Evolutionary conservation across 352 stramenopile species (phyloP), one percentile per base, ranked within the genome.

Genomic region (Aphanomyces stellatus): DNA sequence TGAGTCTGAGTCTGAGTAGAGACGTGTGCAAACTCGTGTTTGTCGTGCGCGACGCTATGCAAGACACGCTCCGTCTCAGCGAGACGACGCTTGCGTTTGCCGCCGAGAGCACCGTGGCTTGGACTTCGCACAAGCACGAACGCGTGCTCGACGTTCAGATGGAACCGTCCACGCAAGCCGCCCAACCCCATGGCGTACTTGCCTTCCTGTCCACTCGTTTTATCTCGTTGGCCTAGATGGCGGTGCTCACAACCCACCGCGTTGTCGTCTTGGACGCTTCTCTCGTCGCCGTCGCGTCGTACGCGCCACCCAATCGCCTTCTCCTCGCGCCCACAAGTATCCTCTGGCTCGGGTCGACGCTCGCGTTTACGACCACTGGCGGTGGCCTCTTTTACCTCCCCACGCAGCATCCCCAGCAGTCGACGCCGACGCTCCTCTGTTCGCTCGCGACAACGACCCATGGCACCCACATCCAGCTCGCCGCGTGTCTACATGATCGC

Each of bases 311-410:
- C 51, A 78, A 28, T 69, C 82, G 19, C 48, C 79, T 81, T 0
- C 72, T 82, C 11, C n/a, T 37, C 15, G 51, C 60, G 46, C 60
- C 60, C 15, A 53, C 31, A 41, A 88, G 76, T 65, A 48, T 86
- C 35, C 51, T 93, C 2, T 93, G 85, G 85, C 69, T 93, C 34
- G 82, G 72, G 2, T 81, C 90, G 40, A 79, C 82, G 30, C 65
- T 93, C 27, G 43, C 88, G 25, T 79, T 87, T 57, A 74, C 72
- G n/a, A 89, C 85, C 10, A 64, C 65, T 4, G 62, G 65, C 37
- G 64, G 74, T 13, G 80, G 88, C 49, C 24, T 93, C 10, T 74
- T 80, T 34, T 87, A 86, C 22, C 25, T 87, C 25, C 79, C 80
- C 33, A 81, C 82, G 1, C 37, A 87, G 15, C 53, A n/a, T 49